These are phyloP conservation scores for Spiraea crenata DNA, from an alignment of 331 rosid genomes.

Conservation along the genomic window DNA sequence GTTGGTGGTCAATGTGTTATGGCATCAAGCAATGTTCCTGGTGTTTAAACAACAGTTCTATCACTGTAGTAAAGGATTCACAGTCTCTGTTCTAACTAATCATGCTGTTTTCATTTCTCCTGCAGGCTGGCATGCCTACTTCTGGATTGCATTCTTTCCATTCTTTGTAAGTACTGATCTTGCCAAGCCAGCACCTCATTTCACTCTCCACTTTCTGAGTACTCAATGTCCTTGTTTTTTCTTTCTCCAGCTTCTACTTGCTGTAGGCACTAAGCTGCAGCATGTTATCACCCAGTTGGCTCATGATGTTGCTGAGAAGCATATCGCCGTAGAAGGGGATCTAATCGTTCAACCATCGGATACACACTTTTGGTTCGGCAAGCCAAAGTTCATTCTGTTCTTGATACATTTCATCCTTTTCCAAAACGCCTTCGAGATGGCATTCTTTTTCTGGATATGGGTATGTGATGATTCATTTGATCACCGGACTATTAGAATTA, in stretches of 20 bases:
- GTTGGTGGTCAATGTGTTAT: too few relatives aligned
- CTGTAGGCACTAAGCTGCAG: constrained; percentile 52
- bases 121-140: constrained; percentile 55
- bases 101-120: neutral
- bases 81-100: neutral
- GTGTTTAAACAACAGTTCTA: too few relatives aligned
- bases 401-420: constrained; percentile 48
- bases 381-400: constrained; percentile 38
- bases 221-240: neutral
- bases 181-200: neutral
- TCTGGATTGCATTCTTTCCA: constrained; percentile 62
- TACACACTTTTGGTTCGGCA: constrained; percentile 45
- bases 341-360: constrained; percentile 51
- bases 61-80: neutral
- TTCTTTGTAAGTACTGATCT: constrained; percentile 37
- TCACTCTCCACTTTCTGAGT: neutral
- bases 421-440: constrained; percentile 51
- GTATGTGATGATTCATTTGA: constrained; percentile 17
- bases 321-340: constrained; percentile 45
- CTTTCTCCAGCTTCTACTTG: constrained; percentile 44
- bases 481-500: neutral
- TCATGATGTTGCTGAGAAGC: constrained; percentile 55
- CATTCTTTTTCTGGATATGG: constrained; percentile 48
- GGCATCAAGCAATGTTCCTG: too few relatives aligned
- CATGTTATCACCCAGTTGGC: constrained; percentile 52